Evolutionary conservation across 306 rosid genomes (phyloP).

Genomic region (Vicia faba): DNA sequence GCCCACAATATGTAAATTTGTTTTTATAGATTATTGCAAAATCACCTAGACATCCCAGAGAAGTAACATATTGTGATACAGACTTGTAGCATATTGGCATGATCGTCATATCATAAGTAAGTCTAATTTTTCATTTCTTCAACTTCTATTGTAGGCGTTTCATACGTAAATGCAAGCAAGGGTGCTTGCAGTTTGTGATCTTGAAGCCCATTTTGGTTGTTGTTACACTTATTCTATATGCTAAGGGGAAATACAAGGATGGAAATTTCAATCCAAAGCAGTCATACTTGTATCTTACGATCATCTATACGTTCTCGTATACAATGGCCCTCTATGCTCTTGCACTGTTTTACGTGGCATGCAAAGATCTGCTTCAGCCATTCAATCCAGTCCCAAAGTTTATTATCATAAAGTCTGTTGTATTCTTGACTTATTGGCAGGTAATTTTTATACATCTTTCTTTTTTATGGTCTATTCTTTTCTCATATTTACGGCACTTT

Average conservation of each 20-base stretch:
- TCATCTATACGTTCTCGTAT: conserved; percentile 84
- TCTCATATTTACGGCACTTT: conserved; percentile 25
- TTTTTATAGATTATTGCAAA: conserved; percentile 16
- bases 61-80: conserved; percentile 26
- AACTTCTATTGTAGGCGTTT: conserved; percentile 77
- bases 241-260: conserved; percentile 82
- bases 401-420: conserved; percentile 88
- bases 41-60: conserved; percentile 10
- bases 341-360: conserved; percentile 89
- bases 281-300: conserved; percentile 90
- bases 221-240: conserved; percentile 82
- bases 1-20: conserved; percentile 1
- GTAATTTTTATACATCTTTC: conserved; percentile 37
- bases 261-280: conserved; percentile 90
- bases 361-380: conserved; percentile 97
- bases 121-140: conserved; percentile 29
- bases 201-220: conserved; percentile 90
- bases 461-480: conserved; percentile 1
- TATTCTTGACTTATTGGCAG: conserved; percentile 99
- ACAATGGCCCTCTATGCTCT: conserved; percentile 89
- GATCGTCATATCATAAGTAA: conserved; percentile 28
- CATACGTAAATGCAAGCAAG: conserved; percentile 98
- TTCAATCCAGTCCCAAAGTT: conserved; percentile 98
- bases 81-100: conserved; percentile 12
- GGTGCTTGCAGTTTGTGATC: conserved; percentile 95